Percentiles rank a stretch among this genome's conserved stretches.
These are phyloP conservation scores for Colletotrichum tropicale DNA, from an alignment of 2,329 filamentous ascomycete genomes.

Conservation along the genomic window DNA sequence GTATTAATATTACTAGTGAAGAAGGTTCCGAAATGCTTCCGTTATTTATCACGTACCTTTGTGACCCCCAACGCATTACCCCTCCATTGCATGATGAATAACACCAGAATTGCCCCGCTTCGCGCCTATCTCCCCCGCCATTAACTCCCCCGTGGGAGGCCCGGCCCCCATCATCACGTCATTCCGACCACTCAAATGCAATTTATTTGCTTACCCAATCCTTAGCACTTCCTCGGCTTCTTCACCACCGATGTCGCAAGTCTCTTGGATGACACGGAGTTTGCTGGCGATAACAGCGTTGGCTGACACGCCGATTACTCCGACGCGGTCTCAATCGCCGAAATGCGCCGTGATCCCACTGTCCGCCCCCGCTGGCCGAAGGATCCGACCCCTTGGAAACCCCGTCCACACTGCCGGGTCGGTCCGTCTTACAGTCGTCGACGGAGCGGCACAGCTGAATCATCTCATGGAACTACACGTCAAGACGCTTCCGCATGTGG, in stretches of 20 bases:
- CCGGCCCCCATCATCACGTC: not conserved
- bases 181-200: not conserved
- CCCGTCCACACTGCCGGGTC: not conserved
- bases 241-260: not conserved
- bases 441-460: not conserved
- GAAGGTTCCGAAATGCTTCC: not conserved
- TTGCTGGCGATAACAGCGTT: not conserved
- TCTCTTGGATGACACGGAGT: not conserved
- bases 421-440: not conserved
- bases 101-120: slow-evolving; percentile 3
- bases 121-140: not conserved
- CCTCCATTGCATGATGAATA: slow-evolving; percentile 14
- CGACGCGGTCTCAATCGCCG: not conserved
- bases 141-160: not conserved
- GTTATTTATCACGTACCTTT: not conserved
- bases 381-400: not conserved
- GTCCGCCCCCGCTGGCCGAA: not conserved
- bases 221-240: not conserved
- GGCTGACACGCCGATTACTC: not conserved
- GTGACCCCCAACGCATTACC: slow-evolving; percentile 4
- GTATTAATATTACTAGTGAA: not conserved
- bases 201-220: not conserved
- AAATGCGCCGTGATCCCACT: not conserved
- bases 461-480: not conserved
- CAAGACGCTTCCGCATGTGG: not conserved